A percentile compares a stretch with the other conserved stretches of the same genome.
Conservation (phyloP, 2,329 filamentous ascomycete species). For the Fusarium dlaminii region DNA sequence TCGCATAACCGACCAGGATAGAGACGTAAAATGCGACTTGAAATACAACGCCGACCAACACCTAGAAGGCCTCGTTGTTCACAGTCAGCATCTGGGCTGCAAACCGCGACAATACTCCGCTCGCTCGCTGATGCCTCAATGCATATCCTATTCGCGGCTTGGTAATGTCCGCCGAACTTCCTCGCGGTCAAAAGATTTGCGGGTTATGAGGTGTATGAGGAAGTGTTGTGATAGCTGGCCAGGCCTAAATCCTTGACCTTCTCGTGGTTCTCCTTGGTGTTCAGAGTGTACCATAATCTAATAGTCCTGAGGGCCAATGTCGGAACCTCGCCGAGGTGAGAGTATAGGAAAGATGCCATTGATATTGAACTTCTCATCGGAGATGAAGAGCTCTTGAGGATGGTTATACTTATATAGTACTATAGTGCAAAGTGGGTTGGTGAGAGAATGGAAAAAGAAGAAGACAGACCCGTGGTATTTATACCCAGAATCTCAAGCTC, state of each 20-base stretch:
- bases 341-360: fast-evolving
- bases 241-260: background rate
- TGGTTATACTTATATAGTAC: background rate
- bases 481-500: background rate
- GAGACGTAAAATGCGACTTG: background rate
- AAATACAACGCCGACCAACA: fast-evolving
- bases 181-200: background rate
- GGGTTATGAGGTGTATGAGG: background rate
- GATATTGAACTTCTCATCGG: background rate
- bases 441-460: background rate
- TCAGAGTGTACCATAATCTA: background rate
- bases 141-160: background rate
- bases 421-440: background rate
- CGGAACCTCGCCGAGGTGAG: background rate
- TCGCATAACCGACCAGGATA: background rate
- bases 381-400: background rate
- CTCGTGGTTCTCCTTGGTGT: background rate
- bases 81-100: background rate
- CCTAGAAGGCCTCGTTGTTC: background rate
- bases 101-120: background rate
- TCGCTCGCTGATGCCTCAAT: fast-evolving
- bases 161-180: background rate
- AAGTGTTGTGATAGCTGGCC: background rate
- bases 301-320: background rate
- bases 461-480: background rate